Conservation (phyloP, 129 eudicot genomes). For the Kitagawia praeruptora region DNA sequence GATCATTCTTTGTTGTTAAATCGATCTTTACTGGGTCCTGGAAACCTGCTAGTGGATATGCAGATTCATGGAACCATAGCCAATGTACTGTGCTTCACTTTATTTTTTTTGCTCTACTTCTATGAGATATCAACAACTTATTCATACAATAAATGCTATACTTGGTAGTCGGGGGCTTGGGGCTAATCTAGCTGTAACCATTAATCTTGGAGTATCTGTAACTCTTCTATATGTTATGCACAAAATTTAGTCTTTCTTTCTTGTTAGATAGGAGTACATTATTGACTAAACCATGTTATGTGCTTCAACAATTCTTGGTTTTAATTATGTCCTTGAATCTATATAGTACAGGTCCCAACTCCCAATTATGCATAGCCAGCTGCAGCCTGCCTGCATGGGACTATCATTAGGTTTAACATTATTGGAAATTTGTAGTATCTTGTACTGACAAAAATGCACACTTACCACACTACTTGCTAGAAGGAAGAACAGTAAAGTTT, state of each 20-base stretch:
- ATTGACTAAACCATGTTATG: conserved; percentile 5
- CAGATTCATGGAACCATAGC: background rate
- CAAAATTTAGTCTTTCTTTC: background rate
- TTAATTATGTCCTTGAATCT: background rate
- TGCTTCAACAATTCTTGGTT: background rate
- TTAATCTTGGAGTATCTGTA: background rate
- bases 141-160: background rate
- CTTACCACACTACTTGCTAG: too few species aligned
- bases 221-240: background rate
- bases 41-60: conserved; percentile 1
- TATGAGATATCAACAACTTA: background rate
- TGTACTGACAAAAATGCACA: background rate
- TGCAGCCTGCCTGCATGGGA: background rate
- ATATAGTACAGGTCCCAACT: background rate
- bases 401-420: background rate
- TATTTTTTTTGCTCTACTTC: background rate
- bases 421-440: background rate
- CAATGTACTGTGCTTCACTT: background rate
- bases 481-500: background rate
- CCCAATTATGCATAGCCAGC: background rate
- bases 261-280: background rate
- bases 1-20: background rate
- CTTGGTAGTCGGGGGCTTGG: background rate
- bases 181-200: background rate
- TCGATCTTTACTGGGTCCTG: background rate